Evolutionary conservation across 176 grass and related monocot genomes (phyloP).

Genomic region (Musa itinerans): DNA sequence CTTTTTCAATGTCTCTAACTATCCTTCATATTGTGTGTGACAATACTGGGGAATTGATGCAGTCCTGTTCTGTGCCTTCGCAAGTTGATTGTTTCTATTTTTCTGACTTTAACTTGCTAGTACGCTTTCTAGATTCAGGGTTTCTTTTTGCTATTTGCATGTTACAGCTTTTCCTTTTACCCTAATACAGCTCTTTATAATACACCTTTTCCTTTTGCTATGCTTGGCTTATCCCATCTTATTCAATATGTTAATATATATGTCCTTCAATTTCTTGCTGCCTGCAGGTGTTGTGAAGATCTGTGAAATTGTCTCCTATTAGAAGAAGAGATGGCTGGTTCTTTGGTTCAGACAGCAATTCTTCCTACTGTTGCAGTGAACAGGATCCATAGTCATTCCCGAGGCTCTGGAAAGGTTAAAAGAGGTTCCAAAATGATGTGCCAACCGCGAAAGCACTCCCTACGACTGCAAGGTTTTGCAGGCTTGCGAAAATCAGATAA

Average conservation of each 20-base stretch:
- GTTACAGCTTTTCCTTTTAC: no score
- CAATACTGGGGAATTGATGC: no score
- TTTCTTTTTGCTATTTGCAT: no score
- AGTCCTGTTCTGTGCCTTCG: no score
- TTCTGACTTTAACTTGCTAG: no score
- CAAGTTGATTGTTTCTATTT: no score
- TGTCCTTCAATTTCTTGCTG: not conserved
- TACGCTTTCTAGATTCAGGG: no score
- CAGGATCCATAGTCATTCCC: conserved; percentile 22
- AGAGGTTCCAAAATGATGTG: conserved; percentile 38
- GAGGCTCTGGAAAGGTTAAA: conserved; percentile 23
- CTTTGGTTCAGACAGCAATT: conserved; percentile 66
- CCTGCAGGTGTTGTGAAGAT: not conserved
- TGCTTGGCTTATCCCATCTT: not conserved
- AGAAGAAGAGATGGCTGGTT: conserved; percentile 47
- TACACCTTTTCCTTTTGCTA: not conserved
- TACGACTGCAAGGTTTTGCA: conserved; percentile 51
- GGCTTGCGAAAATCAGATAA: conserved; percentile 46
- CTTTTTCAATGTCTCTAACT: no score
- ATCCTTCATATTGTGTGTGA: no score
- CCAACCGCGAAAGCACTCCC: conserved; percentile 27
- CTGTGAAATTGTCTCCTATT: not conserved
- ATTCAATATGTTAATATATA: not conserved
- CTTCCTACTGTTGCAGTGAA: conserved; percentile 27
- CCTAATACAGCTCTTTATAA: no score